Evolutionary conservation across 1,284 basidiomycete species (phyloP).

Genomic region (Trametes pubescens): DNA sequence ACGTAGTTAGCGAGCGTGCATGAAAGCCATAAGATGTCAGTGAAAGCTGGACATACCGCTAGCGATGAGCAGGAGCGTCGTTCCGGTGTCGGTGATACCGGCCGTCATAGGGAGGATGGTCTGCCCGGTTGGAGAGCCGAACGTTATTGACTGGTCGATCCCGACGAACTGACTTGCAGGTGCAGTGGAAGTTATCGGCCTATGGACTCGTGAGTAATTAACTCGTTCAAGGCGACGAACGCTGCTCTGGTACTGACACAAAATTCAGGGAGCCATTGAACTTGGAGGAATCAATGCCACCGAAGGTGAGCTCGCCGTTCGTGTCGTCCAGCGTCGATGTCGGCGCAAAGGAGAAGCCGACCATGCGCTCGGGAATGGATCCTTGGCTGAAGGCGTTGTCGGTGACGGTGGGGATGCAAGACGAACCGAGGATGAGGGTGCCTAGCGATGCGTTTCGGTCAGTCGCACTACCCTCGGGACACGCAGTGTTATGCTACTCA

Average conservation of each 20-base stretch:
- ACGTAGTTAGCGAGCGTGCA: neutral
- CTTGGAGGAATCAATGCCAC: conserved; percentile 56
- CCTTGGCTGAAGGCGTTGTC: conserved; percentile 54
- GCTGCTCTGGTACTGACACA: conserved; percentile 47
- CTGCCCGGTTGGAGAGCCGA: conserved; percentile 34
- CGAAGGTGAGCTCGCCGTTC: conserved; percentile 48
- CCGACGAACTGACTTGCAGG: conserved; percentile 46
- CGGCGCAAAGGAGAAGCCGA: conserved; percentile 58
- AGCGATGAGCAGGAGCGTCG: conserved; percentile 47
- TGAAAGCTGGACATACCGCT: conserved; percentile 36
- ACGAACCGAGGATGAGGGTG: conserved; percentile 4
- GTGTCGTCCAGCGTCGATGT: conserved; percentile 40
- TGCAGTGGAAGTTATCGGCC: conserved; percentile 41
- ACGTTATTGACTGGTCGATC: conserved; percentile 37
- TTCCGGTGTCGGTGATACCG: conserved; percentile 43
- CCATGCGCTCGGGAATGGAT: conserved; percentile 35
- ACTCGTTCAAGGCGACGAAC: neutral
- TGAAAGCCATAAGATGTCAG: neutral
- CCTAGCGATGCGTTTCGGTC: neutral
- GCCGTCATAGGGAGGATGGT: conserved; percentile 34
- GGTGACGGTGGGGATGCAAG: conserved; percentile 46
- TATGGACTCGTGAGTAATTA: conserved; percentile 1
- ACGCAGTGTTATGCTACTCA: neutral
- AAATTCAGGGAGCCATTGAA: conserved; percentile 57
- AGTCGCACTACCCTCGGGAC: neutral